These are phyloP conservation scores for Biancaea sappan DNA, from an alignment of 306 rosid species.

Conservation along the genomic window DNA sequence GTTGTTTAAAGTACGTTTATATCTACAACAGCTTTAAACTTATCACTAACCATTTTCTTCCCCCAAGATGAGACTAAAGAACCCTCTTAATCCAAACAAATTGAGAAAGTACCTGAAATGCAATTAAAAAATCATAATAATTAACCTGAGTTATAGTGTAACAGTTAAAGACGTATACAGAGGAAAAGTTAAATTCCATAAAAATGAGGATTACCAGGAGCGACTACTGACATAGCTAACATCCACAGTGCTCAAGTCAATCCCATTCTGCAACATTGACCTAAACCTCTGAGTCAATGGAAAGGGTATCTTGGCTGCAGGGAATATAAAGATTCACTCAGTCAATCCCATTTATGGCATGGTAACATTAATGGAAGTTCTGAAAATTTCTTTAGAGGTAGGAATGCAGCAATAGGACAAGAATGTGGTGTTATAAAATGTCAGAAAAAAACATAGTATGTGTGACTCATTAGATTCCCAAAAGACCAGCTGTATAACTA, in stretches of 20 bases:
- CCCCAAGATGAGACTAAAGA: constrained; percentile 97
- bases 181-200: neutral
- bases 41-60: constrained; percentile 94
- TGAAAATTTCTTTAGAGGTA: constrained; percentile 10
- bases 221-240: constrained; percentile 99
- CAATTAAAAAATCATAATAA: constrained; percentile 20
- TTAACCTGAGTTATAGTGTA: constrained; percentile 24
- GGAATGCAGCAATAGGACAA: constrained; percentile 17
- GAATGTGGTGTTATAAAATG: constrained; percentile 18
- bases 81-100: constrained; percentile 94
- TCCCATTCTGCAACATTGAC: constrained; percentile 97
- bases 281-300: constrained; percentile 97
- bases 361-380: neutral
- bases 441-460: neutral
- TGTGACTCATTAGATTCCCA: neutral
- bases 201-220: constrained; percentile 70
- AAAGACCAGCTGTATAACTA: neutral
- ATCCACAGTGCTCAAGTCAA: constrained; percentile 98
- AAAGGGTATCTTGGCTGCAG: constrained; percentile 96
- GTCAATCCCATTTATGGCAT: neutral
- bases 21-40: neutral
- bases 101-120: constrained; percentile 97
- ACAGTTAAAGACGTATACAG: neutral
- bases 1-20: too few species aligned
- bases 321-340: constrained; percentile 21